Evolutionary conservation across 345 rosid genomes (phyloP).

Genomic region (Lumnitzera racemosa): DNA sequence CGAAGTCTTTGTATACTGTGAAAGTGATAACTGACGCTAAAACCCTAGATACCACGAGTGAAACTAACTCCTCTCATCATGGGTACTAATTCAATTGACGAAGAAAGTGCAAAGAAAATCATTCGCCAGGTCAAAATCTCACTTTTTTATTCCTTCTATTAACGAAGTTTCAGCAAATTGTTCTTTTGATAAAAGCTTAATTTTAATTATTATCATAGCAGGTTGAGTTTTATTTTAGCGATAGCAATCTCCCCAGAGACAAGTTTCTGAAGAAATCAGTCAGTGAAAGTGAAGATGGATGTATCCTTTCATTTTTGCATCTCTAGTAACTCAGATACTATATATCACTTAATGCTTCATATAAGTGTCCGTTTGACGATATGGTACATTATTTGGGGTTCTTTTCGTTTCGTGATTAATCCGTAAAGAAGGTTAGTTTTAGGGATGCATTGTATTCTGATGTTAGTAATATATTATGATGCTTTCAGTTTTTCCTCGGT

Average conservation of each 20-base stretch:
- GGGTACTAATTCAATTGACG: slow-evolving; percentile 54
- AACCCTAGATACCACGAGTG: too few relatives aligned
- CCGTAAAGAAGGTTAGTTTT: background rate
- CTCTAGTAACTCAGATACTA: background rate
- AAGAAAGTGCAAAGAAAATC: slow-evolving; percentile 56
- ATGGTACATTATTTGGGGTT: too few relatives aligned
- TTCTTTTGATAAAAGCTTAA: background rate
- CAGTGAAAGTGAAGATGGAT: slow-evolving; percentile 59
- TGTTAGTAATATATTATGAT: too few relatives aligned
- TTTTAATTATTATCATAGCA: slow-evolving; percentile 11
- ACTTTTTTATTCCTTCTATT: background rate
- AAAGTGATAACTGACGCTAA: too few relatives aligned
- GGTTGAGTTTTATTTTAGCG: slow-evolving; percentile 97
- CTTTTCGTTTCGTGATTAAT: background rate
- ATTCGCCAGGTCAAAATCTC: slow-evolving; percentile 41
- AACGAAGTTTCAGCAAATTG: background rate
- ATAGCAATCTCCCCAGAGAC: slow-evolving; percentile 86
- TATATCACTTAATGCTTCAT: too few relatives aligned
- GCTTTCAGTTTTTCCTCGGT: background rate
- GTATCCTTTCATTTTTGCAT: slow-evolving; percentile 39
- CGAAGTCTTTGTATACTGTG: too few relatives aligned
- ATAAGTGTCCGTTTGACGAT: background rate
- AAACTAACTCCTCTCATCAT: slow-evolving; percentile 11
- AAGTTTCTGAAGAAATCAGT: slow-evolving; percentile 59
- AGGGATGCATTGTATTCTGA: background rate